Conservation (phyloP, 768 basidiomycete genomes). For the Agrocybe chaxingu region DNA sequence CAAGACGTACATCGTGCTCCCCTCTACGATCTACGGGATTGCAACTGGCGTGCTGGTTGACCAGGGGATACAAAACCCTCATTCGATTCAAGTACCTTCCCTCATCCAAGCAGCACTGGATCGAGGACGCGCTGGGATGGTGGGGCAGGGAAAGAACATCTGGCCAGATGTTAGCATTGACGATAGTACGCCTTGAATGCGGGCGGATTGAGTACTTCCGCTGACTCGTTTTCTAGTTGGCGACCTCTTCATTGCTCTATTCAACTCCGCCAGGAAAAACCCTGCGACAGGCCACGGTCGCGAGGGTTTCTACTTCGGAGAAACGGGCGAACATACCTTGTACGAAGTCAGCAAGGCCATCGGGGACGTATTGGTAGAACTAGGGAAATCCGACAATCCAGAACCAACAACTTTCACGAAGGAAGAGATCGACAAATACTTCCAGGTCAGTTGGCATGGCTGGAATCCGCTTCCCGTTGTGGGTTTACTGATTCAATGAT, state of each 20-base stretch:
- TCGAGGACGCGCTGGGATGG: conserved; percentile 48
- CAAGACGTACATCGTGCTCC: conserved; percentile 47
- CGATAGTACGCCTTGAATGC: conserved; percentile 35
- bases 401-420: conserved; percentile 45
- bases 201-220: not conserved
- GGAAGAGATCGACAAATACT: conserved; percentile 42
- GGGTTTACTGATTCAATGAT: not conserved
- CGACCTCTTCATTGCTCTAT: conserved; percentile 41
- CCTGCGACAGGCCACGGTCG: conserved; percentile 38
- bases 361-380: conserved; percentile 31
- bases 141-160: conserved; percentile 55
- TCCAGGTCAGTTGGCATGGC: conserved; percentile 15
- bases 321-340: conserved; percentile 42
- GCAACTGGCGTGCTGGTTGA: conserved; percentile 45
- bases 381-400: conserved; percentile 31
- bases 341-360: conserved; percentile 39
- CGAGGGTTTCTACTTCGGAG: conserved; percentile 53
- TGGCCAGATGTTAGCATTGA: conserved; percentile 58
- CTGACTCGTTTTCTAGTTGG: conserved; percentile 27
- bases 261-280: conserved; percentile 29
- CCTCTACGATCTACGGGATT: conserved; percentile 59
- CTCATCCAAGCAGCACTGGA: conserved; percentile 42
- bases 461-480: not conserved
- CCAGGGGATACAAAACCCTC: conserved; percentile 47
- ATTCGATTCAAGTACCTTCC: conserved; percentile 50